phyloP scores from a whole-genome alignment of 2,329 filamentous ascomycete species.

The Thelonectria discophora region DNA sequence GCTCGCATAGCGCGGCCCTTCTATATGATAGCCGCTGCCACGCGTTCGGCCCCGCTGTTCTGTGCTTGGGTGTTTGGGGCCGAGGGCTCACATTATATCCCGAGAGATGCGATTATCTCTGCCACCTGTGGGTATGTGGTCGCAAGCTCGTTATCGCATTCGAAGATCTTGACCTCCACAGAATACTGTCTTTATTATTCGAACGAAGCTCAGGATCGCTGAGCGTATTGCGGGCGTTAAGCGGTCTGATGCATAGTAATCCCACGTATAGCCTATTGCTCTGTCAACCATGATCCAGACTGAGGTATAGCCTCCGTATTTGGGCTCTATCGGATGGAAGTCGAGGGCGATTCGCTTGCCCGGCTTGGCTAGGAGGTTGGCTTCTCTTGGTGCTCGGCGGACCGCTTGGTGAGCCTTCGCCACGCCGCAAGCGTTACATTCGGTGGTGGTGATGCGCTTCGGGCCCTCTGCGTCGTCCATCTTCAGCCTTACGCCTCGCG shows the following conservation, averaged over 20 bases:
- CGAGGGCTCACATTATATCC: not conserved
- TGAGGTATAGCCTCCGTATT: not conserved
- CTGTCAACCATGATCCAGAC: constrained; percentile 4
- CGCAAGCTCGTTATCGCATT: too few relatives aligned
- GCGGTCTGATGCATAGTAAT: too few relatives aligned
- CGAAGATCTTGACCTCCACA: too few relatives aligned
- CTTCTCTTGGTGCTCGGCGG: not conserved
- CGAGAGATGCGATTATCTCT: not conserved
- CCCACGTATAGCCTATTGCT: too few relatives aligned
- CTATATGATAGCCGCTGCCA: not conserved
- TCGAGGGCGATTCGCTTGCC: constrained; percentile 1
- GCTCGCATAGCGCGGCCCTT: constrained; percentile 2
- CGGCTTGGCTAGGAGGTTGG: not conserved
- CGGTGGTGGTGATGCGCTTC: not conserved
- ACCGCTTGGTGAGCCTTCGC: too few relatives aligned
- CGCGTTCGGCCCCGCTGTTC: not conserved
- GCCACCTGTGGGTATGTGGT: too few relatives aligned
- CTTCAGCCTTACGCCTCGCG: not conserved
- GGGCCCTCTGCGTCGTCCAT: not conserved
- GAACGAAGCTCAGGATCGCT: too few relatives aligned
- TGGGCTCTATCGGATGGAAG: not conserved
- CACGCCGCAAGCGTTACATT: constrained; percentile 1
- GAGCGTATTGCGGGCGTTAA: too few relatives aligned
- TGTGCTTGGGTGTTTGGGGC: constrained; percentile 1
- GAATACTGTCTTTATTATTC: too few relatives aligned